Conservation (phyloP, 805 yeast species). For the Candida chauliodis region DNA sequence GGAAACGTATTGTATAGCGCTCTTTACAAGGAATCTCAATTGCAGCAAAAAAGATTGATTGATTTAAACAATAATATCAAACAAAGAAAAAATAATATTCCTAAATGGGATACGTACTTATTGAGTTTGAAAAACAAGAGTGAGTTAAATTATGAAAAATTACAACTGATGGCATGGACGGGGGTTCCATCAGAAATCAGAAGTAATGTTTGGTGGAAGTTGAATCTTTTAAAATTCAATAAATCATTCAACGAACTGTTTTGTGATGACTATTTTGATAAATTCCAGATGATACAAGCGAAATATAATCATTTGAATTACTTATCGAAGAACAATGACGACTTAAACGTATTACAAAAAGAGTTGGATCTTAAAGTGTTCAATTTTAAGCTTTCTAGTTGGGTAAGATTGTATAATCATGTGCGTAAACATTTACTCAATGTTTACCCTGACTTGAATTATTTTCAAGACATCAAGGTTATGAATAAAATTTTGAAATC, state of each 20-base stretch:
- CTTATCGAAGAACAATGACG: neutral
- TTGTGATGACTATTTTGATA: constrained; percentile 13
- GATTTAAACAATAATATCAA: constrained; percentile 28
- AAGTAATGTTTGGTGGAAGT: constrained; percentile 46
- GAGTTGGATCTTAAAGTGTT: constrained; percentile 1
- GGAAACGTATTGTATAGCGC: constrained; percentile 42
- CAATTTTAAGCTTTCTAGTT: constrained; percentile 3
- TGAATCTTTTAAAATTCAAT: constrained; percentile 8
- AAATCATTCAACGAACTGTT: constrained; percentile 10
- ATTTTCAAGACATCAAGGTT: constrained; percentile 15
- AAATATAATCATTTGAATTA: constrained; percentile 6
- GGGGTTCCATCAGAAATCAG: constrained; percentile 28
- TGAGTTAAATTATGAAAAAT: constrained; percentile 3
- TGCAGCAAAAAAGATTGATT: constrained; percentile 25
- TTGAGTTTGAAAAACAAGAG: constrained; percentile 8
- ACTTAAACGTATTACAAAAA: neutral
- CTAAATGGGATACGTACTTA: constrained; percentile 17
- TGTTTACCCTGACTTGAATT: constrained; percentile 19
- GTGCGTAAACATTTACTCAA: constrained; percentile 15
- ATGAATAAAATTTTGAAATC: constrained; percentile 18
- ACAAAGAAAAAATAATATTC: constrained; percentile 33
- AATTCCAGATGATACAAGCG: constrained; percentile 4
- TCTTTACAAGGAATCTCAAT: constrained; percentile 33
- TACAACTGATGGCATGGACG: constrained; percentile 6
- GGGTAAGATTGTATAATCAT: constrained; percentile 8